phyloP scores from a whole-genome alignment of 1,284 basidiomycete genomes.

The Malassezia caprae region DNA sequence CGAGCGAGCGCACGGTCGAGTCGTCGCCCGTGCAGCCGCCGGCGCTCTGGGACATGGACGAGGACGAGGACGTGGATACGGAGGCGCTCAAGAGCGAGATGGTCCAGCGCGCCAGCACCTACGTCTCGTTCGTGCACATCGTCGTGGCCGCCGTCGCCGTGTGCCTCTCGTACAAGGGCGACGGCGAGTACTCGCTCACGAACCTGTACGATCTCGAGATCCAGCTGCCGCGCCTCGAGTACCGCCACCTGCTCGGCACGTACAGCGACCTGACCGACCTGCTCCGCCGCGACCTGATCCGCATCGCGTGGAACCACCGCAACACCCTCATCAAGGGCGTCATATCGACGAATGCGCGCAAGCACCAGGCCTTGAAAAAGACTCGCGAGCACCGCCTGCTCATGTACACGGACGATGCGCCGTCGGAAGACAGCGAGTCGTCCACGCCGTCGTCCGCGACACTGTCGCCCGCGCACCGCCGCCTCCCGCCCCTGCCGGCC shows the following conservation, averaged over 20 bases:
- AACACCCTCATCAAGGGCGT: slow-evolving; percentile 36
- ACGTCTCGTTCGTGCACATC: slow-evolving; percentile 67
- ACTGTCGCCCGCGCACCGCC: background rate
- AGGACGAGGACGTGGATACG: background rate
- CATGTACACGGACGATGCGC: background rate
- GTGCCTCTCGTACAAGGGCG: slow-evolving; percentile 52
- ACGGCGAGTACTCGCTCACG: slow-evolving; percentile 51
- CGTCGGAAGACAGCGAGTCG: background rate
- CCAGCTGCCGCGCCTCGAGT: slow-evolving; percentile 57
- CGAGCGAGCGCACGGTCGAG: background rate
- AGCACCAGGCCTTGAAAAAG: slow-evolving; percentile 7
- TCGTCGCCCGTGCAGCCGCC: background rate
- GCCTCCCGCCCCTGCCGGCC: background rate
- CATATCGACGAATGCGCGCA: slow-evolving; percentile 23
- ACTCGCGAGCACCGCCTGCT: slow-evolving; percentile 12
- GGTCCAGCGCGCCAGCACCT: slow-evolving; percentile 50
- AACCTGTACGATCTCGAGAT: slow-evolving; percentile 55
- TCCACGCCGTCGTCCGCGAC: background rate
- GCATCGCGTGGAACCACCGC: slow-evolving; percentile 43
- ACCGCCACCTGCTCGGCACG: slow-evolving; percentile 76
- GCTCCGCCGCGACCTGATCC: slow-evolving; percentile 43
- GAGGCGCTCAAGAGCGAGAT: slow-evolving; percentile 39
- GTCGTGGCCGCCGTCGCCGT: slow-evolving; percentile 60
- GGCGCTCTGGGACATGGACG: background rate
- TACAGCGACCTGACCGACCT: slow-evolving; percentile 38